phyloP scores from a whole-genome alignment of 2,329 filamentous ascomycete genomes.

The Fusarium sp. region DNA sequence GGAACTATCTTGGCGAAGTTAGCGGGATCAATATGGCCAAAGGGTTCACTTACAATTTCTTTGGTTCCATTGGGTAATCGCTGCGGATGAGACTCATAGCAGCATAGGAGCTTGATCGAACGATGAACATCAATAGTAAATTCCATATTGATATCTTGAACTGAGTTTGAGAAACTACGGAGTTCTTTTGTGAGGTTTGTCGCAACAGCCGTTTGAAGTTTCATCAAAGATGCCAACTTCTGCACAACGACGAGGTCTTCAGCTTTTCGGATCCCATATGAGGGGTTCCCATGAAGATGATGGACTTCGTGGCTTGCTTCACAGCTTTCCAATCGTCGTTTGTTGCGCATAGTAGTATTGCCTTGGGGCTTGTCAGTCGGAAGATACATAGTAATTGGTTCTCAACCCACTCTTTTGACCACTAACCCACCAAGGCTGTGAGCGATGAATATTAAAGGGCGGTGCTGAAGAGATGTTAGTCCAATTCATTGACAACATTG shows the following conservation, averaged over 20 bases:
- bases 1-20: constrained; percentile 32
- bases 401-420: constrained; percentile 31
- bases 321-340: constrained; percentile 35
- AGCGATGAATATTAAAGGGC: constrained; percentile 36
- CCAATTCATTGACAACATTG: background rate
- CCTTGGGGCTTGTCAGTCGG: constrained; percentile 6
- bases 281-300: constrained; percentile 40
- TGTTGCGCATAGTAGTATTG: constrained; percentile 34
- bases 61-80: constrained; percentile 28
- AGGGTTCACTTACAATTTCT: constrained; percentile 25
- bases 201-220: constrained; percentile 26
- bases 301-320: constrained; percentile 34
- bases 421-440: constrained; percentile 38
- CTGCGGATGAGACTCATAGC: constrained; percentile 38
- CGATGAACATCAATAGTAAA: constrained; percentile 40
- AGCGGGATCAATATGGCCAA: background rate
- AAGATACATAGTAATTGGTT: constrained; percentile 22
- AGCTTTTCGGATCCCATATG: constrained; percentile 39
- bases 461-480: constrained; percentile 11
- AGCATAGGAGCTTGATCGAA: constrained; percentile 37
- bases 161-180: constrained; percentile 30
- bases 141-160: constrained; percentile 41
- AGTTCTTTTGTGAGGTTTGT: constrained; percentile 39
- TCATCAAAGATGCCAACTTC: constrained; percentile 33
- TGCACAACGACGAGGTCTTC: constrained; percentile 37